phyloP scores from a whole-genome alignment of 1,139 yeast species.

The Geotrichum phurueaensis region DNA sequence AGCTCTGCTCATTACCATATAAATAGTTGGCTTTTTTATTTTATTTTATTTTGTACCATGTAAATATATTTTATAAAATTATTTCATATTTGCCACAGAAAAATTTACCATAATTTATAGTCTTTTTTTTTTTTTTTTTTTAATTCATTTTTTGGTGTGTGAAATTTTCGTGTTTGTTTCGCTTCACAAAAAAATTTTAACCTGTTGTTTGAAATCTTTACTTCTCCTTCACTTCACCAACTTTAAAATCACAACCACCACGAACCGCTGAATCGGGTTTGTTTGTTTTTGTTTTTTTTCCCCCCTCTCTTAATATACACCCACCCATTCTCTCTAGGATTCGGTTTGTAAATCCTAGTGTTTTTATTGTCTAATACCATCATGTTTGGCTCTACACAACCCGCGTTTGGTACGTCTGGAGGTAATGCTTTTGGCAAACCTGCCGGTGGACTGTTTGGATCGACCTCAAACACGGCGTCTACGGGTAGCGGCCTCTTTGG shows the following conservation, averaged over 20 bases:
- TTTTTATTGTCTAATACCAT: not conserved
- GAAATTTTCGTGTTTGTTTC: not conserved
- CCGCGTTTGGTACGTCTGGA: not conserved
- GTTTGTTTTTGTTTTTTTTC: not conserved
- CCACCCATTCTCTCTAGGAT: not conserved
- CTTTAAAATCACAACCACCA: not conserved
- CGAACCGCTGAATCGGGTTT: not conserved
- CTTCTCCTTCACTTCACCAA: not conserved
- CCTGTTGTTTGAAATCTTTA: not conserved
- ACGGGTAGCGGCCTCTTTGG: not conserved
- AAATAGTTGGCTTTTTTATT: too few relatives aligned
- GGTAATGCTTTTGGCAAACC: not conserved
- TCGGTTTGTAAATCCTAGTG: not conserved
- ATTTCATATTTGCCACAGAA: too few relatives aligned
- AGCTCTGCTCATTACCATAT: too few relatives aligned
- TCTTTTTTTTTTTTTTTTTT: not conserved
- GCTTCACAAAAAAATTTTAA: not conserved
- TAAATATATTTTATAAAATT: too few relatives aligned
- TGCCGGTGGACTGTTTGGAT: not conserved
- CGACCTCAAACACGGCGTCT: not conserved
- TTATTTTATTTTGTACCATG: too few relatives aligned
- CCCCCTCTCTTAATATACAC: not conserved
- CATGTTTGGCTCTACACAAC: conserved; percentile 3
- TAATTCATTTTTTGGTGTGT: not conserved
- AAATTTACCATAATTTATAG: not conserved